Base-by-base conservation (phyloP, 2,329 filamentous ascomycete species). In the Aspergillus terreus region DNA sequence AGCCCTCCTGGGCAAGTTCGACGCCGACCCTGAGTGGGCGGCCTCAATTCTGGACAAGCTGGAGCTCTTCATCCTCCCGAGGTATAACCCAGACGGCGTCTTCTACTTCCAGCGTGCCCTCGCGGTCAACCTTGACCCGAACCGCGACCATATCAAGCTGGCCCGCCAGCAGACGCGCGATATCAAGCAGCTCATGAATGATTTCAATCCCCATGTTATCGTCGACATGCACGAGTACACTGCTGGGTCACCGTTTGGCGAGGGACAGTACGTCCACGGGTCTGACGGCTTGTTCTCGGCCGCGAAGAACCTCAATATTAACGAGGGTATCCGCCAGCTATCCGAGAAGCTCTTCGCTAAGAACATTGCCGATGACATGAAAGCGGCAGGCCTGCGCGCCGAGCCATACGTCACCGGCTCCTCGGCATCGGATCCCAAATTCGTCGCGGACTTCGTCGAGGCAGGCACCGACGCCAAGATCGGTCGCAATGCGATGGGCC, bases 71-170 rank as follows among this genome's bases (percentile, higher is more conserved):
- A 15, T 50, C 14, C 32, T 50, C 4, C 47, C 47, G 1, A 17
- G 47, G 5, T 50, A 45, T 23, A 50, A 50, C 14, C 47, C 47
- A 1, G 47, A 50, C 6, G 47, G 47, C 19, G 47, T 50, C 11
- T 38, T 45, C 32, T 50, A 50, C 42, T 50, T 50, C 42, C 47
- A 50, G 42, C 47, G 47, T 19, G 45, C 47, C 10, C 33, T 50
- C 5, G 47, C 47, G 3, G 30, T 41, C 7, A 50, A 50, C 32
- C 17, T 50, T 7, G 47, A 50, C 41, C 47, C 47, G 5, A 50
- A 50, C 47, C 47, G 47, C n/a, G 47, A 50, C 41, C 47, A 50
- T 12, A 45, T 50, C 47, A 50, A 50, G 21, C 47, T 50, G 11
- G 47, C 47, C 3, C 32, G 47, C 9, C 47, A 50, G 41, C 47